A percentile compares a stretch with the other conserved stretches of the same genome.
phyloP scores from a whole-genome alignment of 306 rosid genomes.

The Prunus mira region DNA sequence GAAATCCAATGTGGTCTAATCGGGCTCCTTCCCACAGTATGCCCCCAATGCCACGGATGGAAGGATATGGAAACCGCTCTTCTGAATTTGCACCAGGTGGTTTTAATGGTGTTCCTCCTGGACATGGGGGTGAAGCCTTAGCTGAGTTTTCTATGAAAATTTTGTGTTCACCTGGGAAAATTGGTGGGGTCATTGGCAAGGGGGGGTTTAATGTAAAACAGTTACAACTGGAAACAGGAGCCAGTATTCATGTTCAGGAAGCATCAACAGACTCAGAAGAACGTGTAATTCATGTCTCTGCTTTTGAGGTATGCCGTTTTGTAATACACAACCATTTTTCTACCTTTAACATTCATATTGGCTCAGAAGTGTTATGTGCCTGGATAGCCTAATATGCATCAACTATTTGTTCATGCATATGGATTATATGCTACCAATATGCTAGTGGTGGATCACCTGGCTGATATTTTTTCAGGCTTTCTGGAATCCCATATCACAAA shows the following conservation, averaged over 20 bases:
- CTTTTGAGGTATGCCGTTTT: conserved; percentile 30
- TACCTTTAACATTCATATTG: neutral
- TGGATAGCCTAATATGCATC: neutral
- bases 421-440: neutral
- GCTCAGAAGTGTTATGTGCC: neutral
- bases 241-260: conserved; percentile 32
- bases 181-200: conserved; percentile 46
- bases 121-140: conserved; percentile 22
- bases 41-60: conserved; percentile 22
- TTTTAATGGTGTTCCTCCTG: conserved; percentile 19
- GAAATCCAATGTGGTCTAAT: conserved; percentile 28
- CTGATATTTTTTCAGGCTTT: conserved; percentile 24
- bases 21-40: conserved; percentile 11
- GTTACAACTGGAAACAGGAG: conserved; percentile 37
- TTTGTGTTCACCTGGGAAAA: conserved; percentile 34
- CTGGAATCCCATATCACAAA: conserved; percentile 29
- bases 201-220: conserved; percentile 36
- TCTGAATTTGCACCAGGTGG: conserved; percentile 14
- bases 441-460: conserved; percentile 12
- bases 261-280: conserved; percentile 30
- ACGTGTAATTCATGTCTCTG: conserved; percentile 33
- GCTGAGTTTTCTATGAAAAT: conserved; percentile 36
- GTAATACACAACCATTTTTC: neutral
- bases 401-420: conserved; percentile 13
- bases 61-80: conserved; percentile 14